Evolutionary conservation across 2,329 filamentous ascomycete species (phyloP).

Genomic region (Colletotrichum agaves): DNA sequence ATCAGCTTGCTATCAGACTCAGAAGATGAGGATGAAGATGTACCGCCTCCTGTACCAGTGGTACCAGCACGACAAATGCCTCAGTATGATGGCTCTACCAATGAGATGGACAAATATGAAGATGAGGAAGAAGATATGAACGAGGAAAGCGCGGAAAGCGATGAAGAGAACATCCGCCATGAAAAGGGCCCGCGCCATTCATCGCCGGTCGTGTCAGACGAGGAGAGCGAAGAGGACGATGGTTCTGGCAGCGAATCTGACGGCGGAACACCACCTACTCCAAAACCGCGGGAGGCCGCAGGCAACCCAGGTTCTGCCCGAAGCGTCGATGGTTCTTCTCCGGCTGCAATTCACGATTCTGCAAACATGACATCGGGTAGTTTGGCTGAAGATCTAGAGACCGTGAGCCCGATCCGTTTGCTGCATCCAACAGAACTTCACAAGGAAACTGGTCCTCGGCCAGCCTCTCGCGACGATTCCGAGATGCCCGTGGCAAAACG

Average conservation of each 20-base stretch:
- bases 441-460: not conserved
- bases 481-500: conserved; percentile 26
- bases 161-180: conserved; percentile 2
- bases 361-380: conserved; percentile 9
- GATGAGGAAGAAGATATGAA: conserved; percentile 11
- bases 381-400: conserved; percentile 29
- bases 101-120: conserved; percentile 18
- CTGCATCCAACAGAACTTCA: conserved; percentile 1
- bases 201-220: not conserved
- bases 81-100: conserved; percentile 30
- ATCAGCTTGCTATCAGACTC: conserved; percentile 38
- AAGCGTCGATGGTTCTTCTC: not conserved
- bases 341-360: not conserved
- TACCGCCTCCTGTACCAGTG: conserved; percentile 5
- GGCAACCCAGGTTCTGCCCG: not conserved
- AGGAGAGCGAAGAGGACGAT: conserved; percentile 27
- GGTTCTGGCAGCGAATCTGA: conserved; percentile 2
- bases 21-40: conserved; percentile 34
- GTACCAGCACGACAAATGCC: not conserved
- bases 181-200: not conserved
- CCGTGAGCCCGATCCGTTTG: conserved; percentile 32
- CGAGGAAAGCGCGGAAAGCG: conserved; percentile 8
- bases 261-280: conserved; percentile 24
- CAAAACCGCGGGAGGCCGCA: conserved; percentile 9
- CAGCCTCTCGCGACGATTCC: conserved; percentile 13